A percentile compares a stretch with the other conserved stretches of the same genome.
Conservation (phyloP, 108 stramenopile species). For the Skeletonema costatum region DNA sequence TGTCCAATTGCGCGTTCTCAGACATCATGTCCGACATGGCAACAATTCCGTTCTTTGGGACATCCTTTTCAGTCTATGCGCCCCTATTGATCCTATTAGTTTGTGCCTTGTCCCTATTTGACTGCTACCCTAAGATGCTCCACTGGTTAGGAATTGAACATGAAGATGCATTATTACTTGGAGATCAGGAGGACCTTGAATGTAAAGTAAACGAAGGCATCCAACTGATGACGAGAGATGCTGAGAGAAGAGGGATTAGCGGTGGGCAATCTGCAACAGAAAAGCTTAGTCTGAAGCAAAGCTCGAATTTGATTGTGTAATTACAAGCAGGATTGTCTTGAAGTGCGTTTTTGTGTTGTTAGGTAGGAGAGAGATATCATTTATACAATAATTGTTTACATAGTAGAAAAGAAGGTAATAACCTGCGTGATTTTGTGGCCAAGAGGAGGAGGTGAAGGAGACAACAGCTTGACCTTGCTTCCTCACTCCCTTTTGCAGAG, state of each 20-base stretch:
- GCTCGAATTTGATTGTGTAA: neutral
- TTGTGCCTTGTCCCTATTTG: constrained; percentile 52
- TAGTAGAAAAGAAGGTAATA: no score
- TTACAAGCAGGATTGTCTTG: neutral
- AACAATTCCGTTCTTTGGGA: constrained; percentile 67
- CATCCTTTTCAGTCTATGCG: constrained; percentile 58
- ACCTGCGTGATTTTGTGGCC: no score
- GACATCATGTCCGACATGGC: constrained; percentile 57
- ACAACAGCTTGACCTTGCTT: no score
- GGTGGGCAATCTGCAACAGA: neutral
- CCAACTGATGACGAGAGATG: constrained; percentile 48
- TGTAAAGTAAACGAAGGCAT: constrained; percentile 62
- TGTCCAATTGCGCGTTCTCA: constrained; percentile 49
- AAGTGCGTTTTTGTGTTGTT: neutral
- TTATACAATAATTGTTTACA: no score
- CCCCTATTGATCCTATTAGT: constrained; percentile 59
- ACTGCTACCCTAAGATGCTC: constrained; percentile 55
- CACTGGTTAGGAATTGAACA: constrained; percentile 58
- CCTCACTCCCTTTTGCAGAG: no score
- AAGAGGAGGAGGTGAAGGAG: no score
- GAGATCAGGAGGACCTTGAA: constrained; percentile 52
- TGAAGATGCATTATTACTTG: constrained; percentile 56
- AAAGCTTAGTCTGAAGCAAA: constrained; percentile 15
- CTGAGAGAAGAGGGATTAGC: constrained; percentile 17
- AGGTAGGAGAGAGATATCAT: neutral